Conservation (phyloP, 169 alveolate species). For the Plasmodium falciparum region DNA sequence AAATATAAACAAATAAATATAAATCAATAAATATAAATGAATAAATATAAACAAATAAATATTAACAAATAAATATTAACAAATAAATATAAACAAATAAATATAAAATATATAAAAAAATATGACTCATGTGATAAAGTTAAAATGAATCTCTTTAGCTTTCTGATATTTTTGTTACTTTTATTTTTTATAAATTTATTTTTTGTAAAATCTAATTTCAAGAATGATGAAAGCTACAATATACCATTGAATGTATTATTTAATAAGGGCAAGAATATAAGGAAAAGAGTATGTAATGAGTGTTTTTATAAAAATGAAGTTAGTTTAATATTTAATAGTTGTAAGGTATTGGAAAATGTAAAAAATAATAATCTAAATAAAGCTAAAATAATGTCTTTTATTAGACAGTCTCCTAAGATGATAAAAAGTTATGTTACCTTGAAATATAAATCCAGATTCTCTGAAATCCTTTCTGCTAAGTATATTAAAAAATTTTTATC, state of each 20-base stretch:
- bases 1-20: neutral
- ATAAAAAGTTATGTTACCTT: conserved; percentile 25
- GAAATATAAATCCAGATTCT: neutral
- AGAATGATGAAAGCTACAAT: conserved; percentile 31
- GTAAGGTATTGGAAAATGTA: conserved; percentile 57
- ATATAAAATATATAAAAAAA: neutral
- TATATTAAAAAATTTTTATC: conserved; percentile 1
- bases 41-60: neutral
- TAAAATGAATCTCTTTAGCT: conserved; percentile 34
- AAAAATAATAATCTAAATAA: conserved; percentile 5
- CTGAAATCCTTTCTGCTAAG: conserved; percentile 9
- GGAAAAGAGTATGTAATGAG: conserved; percentile 64
- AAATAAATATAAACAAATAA: neutral
- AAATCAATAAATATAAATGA: neutral
- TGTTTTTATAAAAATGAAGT: conserved; percentile 72
- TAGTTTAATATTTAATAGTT: conserved; percentile 43
- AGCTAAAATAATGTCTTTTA: conserved; percentile 14
- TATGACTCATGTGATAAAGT: no score
- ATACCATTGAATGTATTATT: conserved; percentile 47
- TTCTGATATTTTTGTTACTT: conserved; percentile 15
- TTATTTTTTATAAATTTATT: conserved; percentile 60
- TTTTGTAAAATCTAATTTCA: conserved; percentile 43
- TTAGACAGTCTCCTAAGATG: conserved; percentile 24
- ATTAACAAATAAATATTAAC: neutral
- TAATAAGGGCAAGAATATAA: conserved; percentile 34